Percentiles rank a stretch among this genome's conserved stretches.
Conservation (phyloP, 495 filamentous ascomycete species). For the Aspergillus leporis region DNA sequence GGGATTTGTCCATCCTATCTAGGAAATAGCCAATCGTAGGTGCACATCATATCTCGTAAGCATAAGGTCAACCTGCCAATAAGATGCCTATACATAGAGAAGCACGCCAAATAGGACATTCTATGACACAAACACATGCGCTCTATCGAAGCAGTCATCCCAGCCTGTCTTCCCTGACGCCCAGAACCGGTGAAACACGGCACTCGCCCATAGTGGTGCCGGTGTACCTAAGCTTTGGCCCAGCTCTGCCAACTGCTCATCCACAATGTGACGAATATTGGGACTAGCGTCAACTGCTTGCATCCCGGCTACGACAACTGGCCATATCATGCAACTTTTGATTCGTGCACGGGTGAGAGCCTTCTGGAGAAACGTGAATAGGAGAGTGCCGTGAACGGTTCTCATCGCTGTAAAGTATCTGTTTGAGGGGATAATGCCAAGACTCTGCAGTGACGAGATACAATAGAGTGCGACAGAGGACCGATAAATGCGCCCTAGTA, state of each 20-base stretch:
- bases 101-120: too few relatives aligned
- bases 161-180: constrained; percentile 24
- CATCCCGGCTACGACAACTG: constrained; percentile 33
- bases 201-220: constrained; percentile 21
- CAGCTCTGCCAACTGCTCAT: constrained; percentile 19
- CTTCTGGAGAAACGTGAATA: constrained; percentile 15
- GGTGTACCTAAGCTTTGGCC: constrained; percentile 18
- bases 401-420: constrained; percentile 1
- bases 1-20: too few relatives aligned
- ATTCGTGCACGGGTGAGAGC: constrained; percentile 17
- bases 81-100: too few relatives aligned
- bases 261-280: constrained; percentile 26
- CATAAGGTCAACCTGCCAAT: too few relatives aligned
- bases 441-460: constrained; percentile 30
- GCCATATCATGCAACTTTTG: constrained; percentile 32
- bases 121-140: constrained; percentile 20
- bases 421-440: constrained; percentile 22
- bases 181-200: constrained; percentile 33
- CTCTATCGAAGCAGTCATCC: constrained; percentile 36
- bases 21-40: too few relatives aligned
- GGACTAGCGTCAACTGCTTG: constrained; percentile 21
- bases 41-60: neutral
- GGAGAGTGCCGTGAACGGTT: constrained; percentile 7
- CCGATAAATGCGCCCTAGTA: constrained; percentile 30
- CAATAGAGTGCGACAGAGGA: constrained; percentile 32